Conservation (phyloP, 23 red algal genomes). For the Gracilaria gracilis region DNA sequence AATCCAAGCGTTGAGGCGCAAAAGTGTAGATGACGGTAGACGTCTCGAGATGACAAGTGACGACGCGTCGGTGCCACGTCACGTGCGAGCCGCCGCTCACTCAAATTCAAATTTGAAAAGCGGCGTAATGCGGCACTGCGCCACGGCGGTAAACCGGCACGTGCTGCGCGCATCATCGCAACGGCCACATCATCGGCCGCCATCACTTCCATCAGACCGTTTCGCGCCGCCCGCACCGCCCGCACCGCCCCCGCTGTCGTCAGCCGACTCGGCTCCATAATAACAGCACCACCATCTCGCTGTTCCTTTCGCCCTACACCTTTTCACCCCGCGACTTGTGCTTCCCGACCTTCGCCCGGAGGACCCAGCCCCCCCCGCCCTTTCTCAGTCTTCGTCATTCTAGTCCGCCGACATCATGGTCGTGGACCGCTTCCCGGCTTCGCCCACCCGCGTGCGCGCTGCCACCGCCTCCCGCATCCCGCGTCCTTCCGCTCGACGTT, state of each 20-base stretch:
- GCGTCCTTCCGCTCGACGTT: slow-evolving; percentile 1
- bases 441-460: slow-evolving; percentile 3
- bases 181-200: slow-evolving; percentile 14
- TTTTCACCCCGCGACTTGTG: not conserved
- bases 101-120: slow-evolving; percentile 37
- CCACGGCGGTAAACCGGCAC: not conserved
- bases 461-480: slow-evolving; percentile 11
- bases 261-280: not conserved
- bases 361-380: not conserved
- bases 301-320: not conserved
- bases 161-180: not conserved
- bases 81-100: not conserved
- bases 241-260: not conserved
- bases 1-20: not conserved
- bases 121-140: not conserved
- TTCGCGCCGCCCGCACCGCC: slow-evolving; percentile 68
- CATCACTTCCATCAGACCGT: slow-evolving; percentile 50
- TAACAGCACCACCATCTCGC: slow-evolving; percentile 1
- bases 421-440: slow-evolving; percentile 25
- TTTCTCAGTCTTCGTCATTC: not conserved
- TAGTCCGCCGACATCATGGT: not conserved
- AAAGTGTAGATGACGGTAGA: not conserved
- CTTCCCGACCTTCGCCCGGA: not conserved
- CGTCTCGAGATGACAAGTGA: slow-evolving; percentile 18
- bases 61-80: not conserved